Evolutionary conservation across 805 yeast genomes (phyloP).

Genomic region (Barnettozyma californica): DNA sequence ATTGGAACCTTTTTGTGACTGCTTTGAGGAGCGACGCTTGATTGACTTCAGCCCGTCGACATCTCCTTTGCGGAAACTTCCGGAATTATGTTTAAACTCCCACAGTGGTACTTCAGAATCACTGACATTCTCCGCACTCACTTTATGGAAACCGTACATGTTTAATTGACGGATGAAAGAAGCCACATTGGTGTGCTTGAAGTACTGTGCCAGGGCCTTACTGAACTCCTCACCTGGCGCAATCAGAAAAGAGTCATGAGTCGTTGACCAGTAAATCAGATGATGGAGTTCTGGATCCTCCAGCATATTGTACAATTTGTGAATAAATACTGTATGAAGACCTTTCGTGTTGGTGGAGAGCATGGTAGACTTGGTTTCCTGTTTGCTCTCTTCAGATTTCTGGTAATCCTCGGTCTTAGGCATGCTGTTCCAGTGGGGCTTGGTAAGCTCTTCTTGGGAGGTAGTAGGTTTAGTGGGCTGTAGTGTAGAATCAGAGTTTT

Average conservation of each 20-base stretch:
- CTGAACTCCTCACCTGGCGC: slow-evolving; percentile 84
- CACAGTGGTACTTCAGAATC: slow-evolving; percentile 38
- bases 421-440: not conserved
- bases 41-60: slow-evolving; percentile 65
- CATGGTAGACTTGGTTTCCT: not conserved
- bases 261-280: slow-evolving; percentile 79
- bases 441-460: not conserved
- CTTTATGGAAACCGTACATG: slow-evolving; percentile 81
- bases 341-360: slow-evolving; percentile 25
- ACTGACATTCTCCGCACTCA: slow-evolving; percentile 26
- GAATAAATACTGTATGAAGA: slow-evolving; percentile 62
- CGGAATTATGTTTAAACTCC: slow-evolving; percentile 88
- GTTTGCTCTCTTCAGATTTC: not conserved
- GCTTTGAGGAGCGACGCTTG: slow-evolving; percentile 64
- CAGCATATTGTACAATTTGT: slow-evolving; percentile 85
- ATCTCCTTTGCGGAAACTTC: slow-evolving; percentile 77
- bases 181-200: slow-evolving; percentile 78
- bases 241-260: slow-evolving; percentile 70
- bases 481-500: not conserved
- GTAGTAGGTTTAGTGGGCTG: not conserved
- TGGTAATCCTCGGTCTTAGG: not conserved
- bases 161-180: slow-evolving; percentile 74
- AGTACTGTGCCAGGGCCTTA: slow-evolving; percentile 57
- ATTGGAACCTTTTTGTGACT: slow-evolving; percentile 16
- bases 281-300: slow-evolving; percentile 70